Base-by-base conservation (phyloP, 2,329 filamentous ascomycete genomes). In the Ophiostoma ulmi region DNA sequence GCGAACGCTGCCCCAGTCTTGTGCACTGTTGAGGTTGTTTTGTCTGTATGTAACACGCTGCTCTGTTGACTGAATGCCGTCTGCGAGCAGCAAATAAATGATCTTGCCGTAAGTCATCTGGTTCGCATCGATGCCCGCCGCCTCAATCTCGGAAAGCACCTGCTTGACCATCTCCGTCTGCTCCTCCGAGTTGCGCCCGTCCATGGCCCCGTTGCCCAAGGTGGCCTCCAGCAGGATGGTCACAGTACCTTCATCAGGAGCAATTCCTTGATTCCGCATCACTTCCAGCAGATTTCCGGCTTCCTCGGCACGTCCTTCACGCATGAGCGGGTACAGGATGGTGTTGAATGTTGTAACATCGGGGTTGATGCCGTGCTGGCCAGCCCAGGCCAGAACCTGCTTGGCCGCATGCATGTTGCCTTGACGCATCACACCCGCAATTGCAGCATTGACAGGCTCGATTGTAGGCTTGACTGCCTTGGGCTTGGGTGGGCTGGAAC, bases 181-280 rank as follows among this genome's bases (percentile, higher is more conserved):
- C 67, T 67, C 64, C 13, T 39, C 48, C 2, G 70, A 39, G n/a
- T n/a, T 35, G 61, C 65, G 55, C n/a, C 67, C 64, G 20, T 79
- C 76, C 61, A 87, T 79, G 58, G 78, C 75, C 72, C 80, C 76
- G 73, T 80, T 76, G 75, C 72, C 73, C 26, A 74, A 87, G 80
- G 86, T 78, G 75, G 85, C 85, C 61, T 90, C 87, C 8, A 95
- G 81, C 71, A 95, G 83, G 73, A 92, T 87, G 31, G 88, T 91
- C 78, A 91, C 92, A 0, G 92, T 95, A 6, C 85, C 85, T n/a
- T 84, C 81, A 77, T 93, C 87, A 0, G 89, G 85, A 39, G 82
- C 74, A 38, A 92, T 78, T 2, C 83, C 82, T 20, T 83, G 79
- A 2, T 77, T 73, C 55, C 84, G 80, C 91, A 93, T 93, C 70